Evolutionary conservation across 257 asterid genomes (phyloP), one percentile per base, ranked within the genome.

Genomic region (Penstemon davidsonii): DNA sequence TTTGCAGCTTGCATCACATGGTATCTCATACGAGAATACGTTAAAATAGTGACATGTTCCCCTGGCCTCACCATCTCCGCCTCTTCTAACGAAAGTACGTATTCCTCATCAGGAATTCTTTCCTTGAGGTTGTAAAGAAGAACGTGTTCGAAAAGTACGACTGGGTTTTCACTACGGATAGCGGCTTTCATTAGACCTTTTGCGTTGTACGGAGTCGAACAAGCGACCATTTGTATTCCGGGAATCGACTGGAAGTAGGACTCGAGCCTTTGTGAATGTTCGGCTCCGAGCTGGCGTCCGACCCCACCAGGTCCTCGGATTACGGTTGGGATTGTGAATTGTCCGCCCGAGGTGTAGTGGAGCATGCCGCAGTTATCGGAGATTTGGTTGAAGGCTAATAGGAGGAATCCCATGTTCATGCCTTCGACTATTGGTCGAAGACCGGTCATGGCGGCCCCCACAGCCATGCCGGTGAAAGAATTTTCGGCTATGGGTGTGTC

Each of bases 361-460:
- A 90, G 91, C 97, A 88, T 90, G 63, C 97, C 95, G 39, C 97
- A 90, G 75, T 90, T 90, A 81, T 88, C 83, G n/a, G 97, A 90
- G 66, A 90, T 90, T 59, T 86, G 96, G 75, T 90, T 90, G 67
- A 88, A 90, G 55, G 96, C 96, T 18, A 90, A 76, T 50, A 90
- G 94, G 62, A 90, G 94, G 73, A 86, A 90, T 55, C 97, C 96
- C 97, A 90, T 90, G 87, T 90, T 90, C 97, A 90, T 88, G 43
- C 96, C 96, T 79, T 90, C 97, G 3, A 90, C 79, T 42, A 90
- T 60, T 7, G 96, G 92, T 38, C 97, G 82, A n/a, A 88, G 81
- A 37, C 96, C 97, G 0, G 95, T 88, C 94, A 90, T 88, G 69
- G 92, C 97, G 39, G 97, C 96, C 47, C 96, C 96, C 0, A 86